Base-by-base conservation (phyloP, 352 stramenopile species). In the Globisporangium alternatum region DNA sequence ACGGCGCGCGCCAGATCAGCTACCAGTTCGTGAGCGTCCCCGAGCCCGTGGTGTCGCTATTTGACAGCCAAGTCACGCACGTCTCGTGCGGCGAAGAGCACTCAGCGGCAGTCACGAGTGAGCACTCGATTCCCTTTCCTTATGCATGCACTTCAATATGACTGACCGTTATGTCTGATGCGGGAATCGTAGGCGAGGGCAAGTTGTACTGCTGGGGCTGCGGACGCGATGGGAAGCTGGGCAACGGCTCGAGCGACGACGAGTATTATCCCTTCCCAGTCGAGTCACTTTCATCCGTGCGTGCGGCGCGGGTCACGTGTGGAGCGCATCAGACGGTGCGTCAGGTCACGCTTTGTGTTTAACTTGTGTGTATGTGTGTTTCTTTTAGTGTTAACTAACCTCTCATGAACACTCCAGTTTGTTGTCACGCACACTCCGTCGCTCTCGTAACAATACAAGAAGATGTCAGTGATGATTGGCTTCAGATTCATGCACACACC, bases 161-260 rank as follows among this genome's bases (percentile, higher is more conserved):
- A 25, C 19, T 25, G 9, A 25, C 25, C 31, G 25, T 13, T 28
- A 5, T 41, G 3, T 15, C 25, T 19, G 43, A 33, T 41, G 25
- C 25, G 25, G 25, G 30, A 5, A 19, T 21, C 22, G 10, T 33
- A 90, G 82, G 63, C 35, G 80, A 90, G 28, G 85, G 85, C 4
- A 66, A 70, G 31, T 54, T 94, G 43, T 93, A 81, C 45, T 89
- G 77, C 52, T 94, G 85, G 85, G 85, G 85, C 41, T 78, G 71
- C 37, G 84, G 81, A 0, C 72, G 76, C 17, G 61, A 91, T 41
- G 84, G 86, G 39, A 90, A 89, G 56, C 76, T 94, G 7, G 86
- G 86, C 28, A 89, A 88, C 15, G 77, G 79, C 15, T 74, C 68
- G 10, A 71, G 75, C 22, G 71, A 90, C 1, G 81, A 89, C 44